Percentiles rank a stretch among this genome's conserved stretches.
Conservation (phyloP, 257 asterid species). For the Lycium barbarum region DNA sequence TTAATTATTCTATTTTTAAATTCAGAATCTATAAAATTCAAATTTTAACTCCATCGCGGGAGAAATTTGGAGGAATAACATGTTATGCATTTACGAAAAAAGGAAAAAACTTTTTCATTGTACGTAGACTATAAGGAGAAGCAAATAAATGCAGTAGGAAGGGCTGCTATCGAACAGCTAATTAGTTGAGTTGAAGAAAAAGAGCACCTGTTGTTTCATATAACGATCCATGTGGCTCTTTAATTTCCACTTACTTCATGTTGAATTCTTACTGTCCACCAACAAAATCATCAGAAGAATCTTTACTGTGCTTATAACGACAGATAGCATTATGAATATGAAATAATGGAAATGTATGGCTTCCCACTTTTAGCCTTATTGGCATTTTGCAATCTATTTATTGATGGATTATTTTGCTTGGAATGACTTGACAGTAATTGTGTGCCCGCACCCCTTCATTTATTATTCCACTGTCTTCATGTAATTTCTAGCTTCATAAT, state of each 20-base stretch:
- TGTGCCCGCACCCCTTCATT: not conserved
- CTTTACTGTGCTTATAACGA: not conserved
- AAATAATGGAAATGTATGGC: not conserved
- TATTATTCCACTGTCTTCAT: no score
- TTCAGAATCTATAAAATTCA: not conserved
- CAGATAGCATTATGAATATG: conserved; percentile 5
- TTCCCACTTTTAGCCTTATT: conserved; percentile 21
- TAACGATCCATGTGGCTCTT: not conserved
- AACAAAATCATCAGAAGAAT: not conserved
- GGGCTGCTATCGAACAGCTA: conserved; percentile 16
- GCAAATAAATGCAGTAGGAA: not conserved
- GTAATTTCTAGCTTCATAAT: no score
- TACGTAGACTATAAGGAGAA: not conserved
- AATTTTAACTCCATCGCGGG: not conserved
- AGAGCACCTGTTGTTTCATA: conserved; percentile 9
- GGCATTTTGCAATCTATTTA: not conserved
- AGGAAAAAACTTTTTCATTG: not conserved
- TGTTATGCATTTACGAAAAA: not conserved
- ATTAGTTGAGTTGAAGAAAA: conserved; percentile 1
- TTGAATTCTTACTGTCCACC: conserved; percentile 19
- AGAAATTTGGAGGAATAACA: no score
- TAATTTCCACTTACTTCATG: not conserved
- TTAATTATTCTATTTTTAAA: not conserved
- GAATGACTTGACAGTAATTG: not conserved
- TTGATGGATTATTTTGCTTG: not conserved